Evolutionary conservation across 2,329 filamentous ascomycete species (phyloP), one percentile per base, ranked within the genome.

Genomic region (Bertia moriformis): DNA sequence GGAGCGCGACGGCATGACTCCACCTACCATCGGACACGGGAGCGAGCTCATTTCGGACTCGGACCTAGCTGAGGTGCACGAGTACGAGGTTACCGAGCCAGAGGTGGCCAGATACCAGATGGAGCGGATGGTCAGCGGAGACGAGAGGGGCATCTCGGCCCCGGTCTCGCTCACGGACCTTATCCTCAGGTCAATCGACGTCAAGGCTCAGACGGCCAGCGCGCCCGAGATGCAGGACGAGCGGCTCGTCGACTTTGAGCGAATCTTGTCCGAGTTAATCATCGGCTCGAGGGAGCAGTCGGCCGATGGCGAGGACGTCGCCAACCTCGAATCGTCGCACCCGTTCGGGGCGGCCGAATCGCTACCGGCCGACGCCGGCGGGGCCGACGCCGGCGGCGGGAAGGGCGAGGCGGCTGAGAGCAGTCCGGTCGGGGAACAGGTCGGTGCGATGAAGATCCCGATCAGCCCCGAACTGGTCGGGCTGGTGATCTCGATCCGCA

Each of bases 401-500:
- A 12, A 17, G 12, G 12, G 12, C 10, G 33, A 17, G 12, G 33
- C 12, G 13, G 18, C 33, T 17, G 12, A n/a, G n/a, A n/a, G n/a
- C n/a, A n/a, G n/a, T n/a, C 12, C 10, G 12, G 12, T 17, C 33
- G 15, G 18, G 33, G 24, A 42, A n/a, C 32, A 42, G n/a, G 20
- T 54, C 15, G 38, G 51, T 14, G 50, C 45, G 27, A n/a, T n/a
- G 27, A n/a, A n/a, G n/a, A n/a, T n/a, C n/a, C n/a, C n/a, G n/a
- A n/a, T n/a, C 22, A 27, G n/a, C 22, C n/a, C 22, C 2, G 59
- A 67, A 2, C 49, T 88, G 1, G 60, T 86, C 18, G 83, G 74
- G 29, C 73, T 91, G 68, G 76, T 75, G 13, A 62, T 95, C 40
- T 79, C 74, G 0, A 63, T 85, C 38, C 73, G 73, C 46, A 91